Percentiles rank a stretch among this genome's conserved stretches.
Evolutionary conservation across 148 eudicot genomes (phyloP).

Genomic region (Polygonum maritimum): DNA sequence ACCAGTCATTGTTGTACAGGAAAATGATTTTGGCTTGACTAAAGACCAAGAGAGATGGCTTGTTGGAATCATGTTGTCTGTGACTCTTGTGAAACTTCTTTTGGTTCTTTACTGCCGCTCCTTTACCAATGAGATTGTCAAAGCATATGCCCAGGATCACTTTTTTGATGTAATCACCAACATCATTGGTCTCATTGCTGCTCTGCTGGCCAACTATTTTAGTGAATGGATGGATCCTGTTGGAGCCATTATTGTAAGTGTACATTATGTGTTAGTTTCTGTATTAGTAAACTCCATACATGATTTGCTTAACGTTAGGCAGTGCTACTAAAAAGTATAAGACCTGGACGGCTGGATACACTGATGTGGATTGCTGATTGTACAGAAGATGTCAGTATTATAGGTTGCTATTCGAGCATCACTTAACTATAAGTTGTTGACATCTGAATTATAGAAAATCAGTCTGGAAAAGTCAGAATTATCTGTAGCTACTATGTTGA

Average conservation of each 20-base stretch:
- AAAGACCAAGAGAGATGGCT: slow-evolving; percentile 70
- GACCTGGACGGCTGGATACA: neutral
- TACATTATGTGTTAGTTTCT: neutral
- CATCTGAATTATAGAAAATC: neutral
- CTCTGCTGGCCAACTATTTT: slow-evolving; percentile 61
- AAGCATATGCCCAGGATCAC: slow-evolving; percentile 96
- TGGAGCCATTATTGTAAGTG: slow-evolving; percentile 89
- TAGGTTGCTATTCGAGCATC: neutral
- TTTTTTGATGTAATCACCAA: slow-evolving; percentile 96
- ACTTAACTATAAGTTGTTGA: neutral
- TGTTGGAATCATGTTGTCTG: slow-evolving; percentile 82
- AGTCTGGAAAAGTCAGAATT: neutral
- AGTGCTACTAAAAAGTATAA: neutral
- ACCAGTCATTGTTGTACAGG: slow-evolving; percentile 19
- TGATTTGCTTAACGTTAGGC: neutral
- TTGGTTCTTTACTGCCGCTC: slow-evolving; percentile 79
- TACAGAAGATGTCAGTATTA: neutral
- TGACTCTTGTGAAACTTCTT: slow-evolving; percentile 64
- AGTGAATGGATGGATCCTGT: slow-evolving; percentile 84
- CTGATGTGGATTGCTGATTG: neutral
- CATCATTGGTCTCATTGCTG: slow-evolving; percentile 78
- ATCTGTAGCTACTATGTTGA: neutral
- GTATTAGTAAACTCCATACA: neutral
- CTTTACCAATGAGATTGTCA: slow-evolving; percentile 87
- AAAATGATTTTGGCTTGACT: slow-evolving; percentile 40